Evolutionary conservation across 768 basidiomycete genomes (phyloP).

Genomic region (Amanita pseudoporphyria): DNA sequence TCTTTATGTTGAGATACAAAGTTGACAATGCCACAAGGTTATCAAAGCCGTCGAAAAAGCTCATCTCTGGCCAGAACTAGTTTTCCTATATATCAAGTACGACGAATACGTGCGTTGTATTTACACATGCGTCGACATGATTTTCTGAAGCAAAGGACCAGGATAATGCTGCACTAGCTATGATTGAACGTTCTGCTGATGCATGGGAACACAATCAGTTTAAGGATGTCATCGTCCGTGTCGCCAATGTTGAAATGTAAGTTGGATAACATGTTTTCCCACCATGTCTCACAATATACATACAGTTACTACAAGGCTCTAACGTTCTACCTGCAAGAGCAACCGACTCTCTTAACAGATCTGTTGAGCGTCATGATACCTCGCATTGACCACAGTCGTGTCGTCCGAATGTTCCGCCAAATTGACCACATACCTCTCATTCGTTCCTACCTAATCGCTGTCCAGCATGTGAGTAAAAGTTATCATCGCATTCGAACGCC

Average conservation of each 20-base stretch:
- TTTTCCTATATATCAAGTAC: constrained; percentile 98
- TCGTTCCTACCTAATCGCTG: constrained; percentile 92
- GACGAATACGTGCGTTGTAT: constrained; percentile 70
- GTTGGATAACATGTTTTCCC: constrained; percentile 12
- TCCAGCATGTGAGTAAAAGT: constrained; percentile 65
- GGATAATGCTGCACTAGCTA: constrained; percentile 96
- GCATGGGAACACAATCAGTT: constrained; percentile 99
- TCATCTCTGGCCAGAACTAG: constrained; percentile 96
- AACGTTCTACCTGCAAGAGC: constrained; percentile 89
- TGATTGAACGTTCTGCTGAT: constrained; percentile 98
- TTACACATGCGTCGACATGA: neutral
- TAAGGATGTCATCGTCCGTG: constrained; percentile 96
- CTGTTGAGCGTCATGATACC: constrained; percentile 87
- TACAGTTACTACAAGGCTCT: constrained; percentile 88
- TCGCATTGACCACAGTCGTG: constrained; percentile 90
- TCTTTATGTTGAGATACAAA: neutral
- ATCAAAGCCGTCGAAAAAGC: constrained; percentile 94
- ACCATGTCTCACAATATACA: constrained; percentile 8
- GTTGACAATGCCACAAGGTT: constrained; percentile 28
- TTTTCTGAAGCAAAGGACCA: constrained; percentile 18
- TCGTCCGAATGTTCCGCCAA: constrained; percentile 92
- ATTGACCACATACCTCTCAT: constrained; percentile 95
- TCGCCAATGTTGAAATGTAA: constrained; percentile 95
- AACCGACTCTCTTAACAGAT: constrained; percentile 90
- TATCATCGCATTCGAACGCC: neutral